phyloP scores from a whole-genome alignment of 169 alveolate species.

The Blepharisma undulans region DNA sequence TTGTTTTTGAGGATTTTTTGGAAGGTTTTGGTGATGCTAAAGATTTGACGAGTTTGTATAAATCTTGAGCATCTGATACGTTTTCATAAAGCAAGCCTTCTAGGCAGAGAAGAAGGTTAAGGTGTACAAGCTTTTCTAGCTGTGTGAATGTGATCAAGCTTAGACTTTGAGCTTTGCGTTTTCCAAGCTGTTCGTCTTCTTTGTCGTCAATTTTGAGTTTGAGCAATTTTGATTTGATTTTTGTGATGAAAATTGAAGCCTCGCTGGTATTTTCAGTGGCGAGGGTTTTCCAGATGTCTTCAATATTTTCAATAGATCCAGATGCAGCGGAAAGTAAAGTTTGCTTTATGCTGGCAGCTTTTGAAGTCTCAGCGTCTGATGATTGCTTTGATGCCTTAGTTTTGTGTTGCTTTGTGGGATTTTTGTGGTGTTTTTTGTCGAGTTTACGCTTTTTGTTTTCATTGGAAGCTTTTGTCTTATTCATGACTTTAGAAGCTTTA shows the following conservation, averaged over 20 bases:
- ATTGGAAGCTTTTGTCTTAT: neutral
- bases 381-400: neutral
- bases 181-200: neutral
- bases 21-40: neutral
- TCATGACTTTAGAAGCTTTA: neutral
- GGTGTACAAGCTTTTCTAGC: neutral
- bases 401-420: neutral
- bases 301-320: neutral
- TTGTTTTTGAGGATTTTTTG: neutral
- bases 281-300: neutral
- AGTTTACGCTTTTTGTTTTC: no score
- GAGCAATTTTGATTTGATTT: neutral
- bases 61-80: neutral
- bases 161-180: neutral
- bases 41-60: neutral
- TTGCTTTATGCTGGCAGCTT: neutral
- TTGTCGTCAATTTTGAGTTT: neutral
- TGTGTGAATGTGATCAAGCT: neutral
- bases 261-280: neutral
- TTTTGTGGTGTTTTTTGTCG: neutral
- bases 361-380: neutral
- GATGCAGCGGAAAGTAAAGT: neutral
- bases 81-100: neutral
- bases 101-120: neutral
- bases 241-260: neutral